These are phyloP conservation scores for Anacardium occidentale DNA, from an alignment of 345 rosid genomes.

Conservation along the genomic window DNA sequence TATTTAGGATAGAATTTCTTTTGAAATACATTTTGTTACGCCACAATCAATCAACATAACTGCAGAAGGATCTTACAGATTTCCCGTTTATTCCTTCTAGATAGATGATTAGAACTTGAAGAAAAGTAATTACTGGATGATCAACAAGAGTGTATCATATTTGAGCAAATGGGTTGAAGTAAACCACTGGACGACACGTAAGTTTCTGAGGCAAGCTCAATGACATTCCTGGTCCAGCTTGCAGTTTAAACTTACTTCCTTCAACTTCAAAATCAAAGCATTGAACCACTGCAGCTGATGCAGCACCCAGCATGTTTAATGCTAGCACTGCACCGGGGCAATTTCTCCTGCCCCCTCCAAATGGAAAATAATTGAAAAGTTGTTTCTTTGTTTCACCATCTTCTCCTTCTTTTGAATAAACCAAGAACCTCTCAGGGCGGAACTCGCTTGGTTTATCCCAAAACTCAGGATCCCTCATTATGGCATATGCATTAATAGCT, in stretches of 20 bases:
- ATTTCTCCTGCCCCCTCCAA: slow-evolving; percentile 31
- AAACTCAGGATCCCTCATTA: slow-evolving; percentile 34
- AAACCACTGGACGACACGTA: slow-evolving; percentile 29
- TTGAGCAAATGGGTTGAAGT: slow-evolving; percentile 23
- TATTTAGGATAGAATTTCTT: too few species aligned
- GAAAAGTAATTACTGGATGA: too few species aligned
- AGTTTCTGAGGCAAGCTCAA: slow-evolving; percentile 35
- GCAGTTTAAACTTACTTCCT: slow-evolving; percentile 22
- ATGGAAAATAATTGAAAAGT: too few species aligned
- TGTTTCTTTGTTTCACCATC: too few species aligned
- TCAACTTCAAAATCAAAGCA: slow-evolving; percentile 32
- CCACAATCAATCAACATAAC: neutral
- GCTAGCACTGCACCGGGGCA: slow-evolving; percentile 32
- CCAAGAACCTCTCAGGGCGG: slow-evolving; percentile 36
- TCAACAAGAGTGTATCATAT: too few species aligned
- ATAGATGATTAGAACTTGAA: too few species aligned
- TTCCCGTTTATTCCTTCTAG: too few species aligned
- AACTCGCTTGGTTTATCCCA: slow-evolving; percentile 21
- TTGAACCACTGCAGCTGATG: slow-evolving; percentile 16
- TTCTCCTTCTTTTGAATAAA: slow-evolving; percentile 1
- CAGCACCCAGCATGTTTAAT: slow-evolving; percentile 14
- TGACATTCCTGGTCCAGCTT: slow-evolving; percentile 28
- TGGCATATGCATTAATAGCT: slow-evolving; percentile 32
- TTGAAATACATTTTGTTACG: too few species aligned
- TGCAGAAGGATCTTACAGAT: too few species aligned